Conservation (phyloP, 2,329 filamentous ascomycete species). For the Penicillium sp. region DNA sequence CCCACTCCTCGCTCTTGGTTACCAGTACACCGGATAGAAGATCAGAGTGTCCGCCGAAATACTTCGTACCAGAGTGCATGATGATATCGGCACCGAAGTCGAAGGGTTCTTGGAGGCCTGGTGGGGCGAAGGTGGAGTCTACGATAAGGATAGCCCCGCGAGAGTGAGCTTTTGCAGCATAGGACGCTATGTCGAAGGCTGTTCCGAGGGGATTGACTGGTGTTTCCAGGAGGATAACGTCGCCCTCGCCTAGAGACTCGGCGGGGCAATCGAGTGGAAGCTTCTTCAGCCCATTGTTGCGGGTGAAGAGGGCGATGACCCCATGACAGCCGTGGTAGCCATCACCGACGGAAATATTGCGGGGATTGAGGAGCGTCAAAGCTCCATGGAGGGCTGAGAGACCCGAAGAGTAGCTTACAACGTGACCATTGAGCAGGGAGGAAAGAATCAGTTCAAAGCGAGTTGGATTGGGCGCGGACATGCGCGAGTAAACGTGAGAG, state of each 20-base stretch:
- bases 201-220: slow-evolving; percentile 89
- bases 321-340: slow-evolving; percentile 96
- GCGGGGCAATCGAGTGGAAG: slow-evolving; percentile 70
- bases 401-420: slow-evolving; percentile 79
- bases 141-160: slow-evolving; percentile 77
- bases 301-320: slow-evolving; percentile 71
- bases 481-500: slow-evolving; percentile 79
- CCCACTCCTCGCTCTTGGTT: slow-evolving; percentile 62
- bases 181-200: slow-evolving; percentile 71
- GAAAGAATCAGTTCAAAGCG: slow-evolving; percentile 83
- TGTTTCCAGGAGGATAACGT: slow-evolving; percentile 89
- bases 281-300: slow-evolving; percentile 73
- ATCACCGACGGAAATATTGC: slow-evolving; percentile 75
- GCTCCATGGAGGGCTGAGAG: slow-evolving; percentile 87
- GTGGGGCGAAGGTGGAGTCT: slow-evolving; percentile 91
- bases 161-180: slow-evolving; percentile 70
- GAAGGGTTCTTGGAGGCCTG: slow-evolving; percentile 86
- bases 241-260: slow-evolving; percentile 70
- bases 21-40: slow-evolving; percentile 84
- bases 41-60: slow-evolving; percentile 93
- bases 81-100: slow-evolving; percentile 77
- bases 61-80: slow-evolving; percentile 95
- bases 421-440: slow-evolving; percentile 65
- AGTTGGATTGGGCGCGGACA: slow-evolving; percentile 75
- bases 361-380: slow-evolving; percentile 80